phyloP scores from a whole-genome alignment of 768 basidiomycete species.

The Mycena floridula region DNA sequence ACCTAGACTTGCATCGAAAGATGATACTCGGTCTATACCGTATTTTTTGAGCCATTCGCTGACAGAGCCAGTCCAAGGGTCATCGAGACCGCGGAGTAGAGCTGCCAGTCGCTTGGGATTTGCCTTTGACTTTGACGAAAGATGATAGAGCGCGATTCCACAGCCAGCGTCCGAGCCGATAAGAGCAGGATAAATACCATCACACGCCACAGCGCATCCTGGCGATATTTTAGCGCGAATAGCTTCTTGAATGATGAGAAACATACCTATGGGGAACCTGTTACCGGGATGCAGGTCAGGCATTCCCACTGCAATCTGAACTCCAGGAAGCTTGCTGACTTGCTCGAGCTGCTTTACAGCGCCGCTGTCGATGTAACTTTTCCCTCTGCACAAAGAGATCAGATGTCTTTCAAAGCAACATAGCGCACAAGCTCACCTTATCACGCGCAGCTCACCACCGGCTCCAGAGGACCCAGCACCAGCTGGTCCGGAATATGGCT shows the following conservation, averaged over 20 bases:
- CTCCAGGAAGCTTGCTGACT: conserved; percentile 22
- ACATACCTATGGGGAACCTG: conserved; percentile 25
- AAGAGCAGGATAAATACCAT: conserved; percentile 32
- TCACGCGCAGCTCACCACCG: conserved; percentile 21
- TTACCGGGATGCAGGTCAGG: conserved; percentile 34
- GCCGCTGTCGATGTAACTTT: conserved; percentile 24
- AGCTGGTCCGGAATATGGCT: conserved; percentile 27
- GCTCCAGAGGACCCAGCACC: conserved; percentile 1
- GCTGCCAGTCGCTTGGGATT: conserved; percentile 25
- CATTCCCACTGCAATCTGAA: conserved; percentile 26
- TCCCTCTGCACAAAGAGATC: conserved; percentile 9
- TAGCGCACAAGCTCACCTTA: no score
- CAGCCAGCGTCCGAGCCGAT: conserved; percentile 34
- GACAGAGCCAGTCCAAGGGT: conserved; percentile 28
- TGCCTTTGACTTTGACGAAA: conserved; percentile 17
- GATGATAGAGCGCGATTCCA: conserved; percentile 28
- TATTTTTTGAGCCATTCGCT: conserved; percentile 26
- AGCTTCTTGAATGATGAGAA: not conserved
- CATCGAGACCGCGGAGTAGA: conserved; percentile 26
- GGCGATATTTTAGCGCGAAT: not conserved
- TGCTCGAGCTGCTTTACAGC: conserved; percentile 26
- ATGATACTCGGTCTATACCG: conserved; percentile 21
- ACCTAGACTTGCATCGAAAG: conserved; percentile 25
- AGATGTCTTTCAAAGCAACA: no score
- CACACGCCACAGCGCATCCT: conserved; percentile 27